Evolutionary conservation across 768 basidiomycete species (phyloP).

Genomic region (Amanita muscaria): DNA sequence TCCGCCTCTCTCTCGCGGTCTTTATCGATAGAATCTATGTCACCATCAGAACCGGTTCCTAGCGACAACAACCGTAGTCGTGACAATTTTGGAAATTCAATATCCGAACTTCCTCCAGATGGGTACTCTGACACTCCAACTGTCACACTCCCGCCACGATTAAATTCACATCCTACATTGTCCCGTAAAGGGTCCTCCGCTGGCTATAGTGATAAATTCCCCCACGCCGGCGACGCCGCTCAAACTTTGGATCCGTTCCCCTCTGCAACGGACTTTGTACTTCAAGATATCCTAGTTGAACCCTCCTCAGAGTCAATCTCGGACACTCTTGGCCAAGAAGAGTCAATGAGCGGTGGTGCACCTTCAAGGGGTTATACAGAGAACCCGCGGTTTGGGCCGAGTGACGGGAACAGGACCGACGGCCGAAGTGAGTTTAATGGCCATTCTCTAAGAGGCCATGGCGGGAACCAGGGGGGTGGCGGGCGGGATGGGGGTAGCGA

Average conservation of each 20-base stretch:
- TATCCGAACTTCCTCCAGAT: background rate
- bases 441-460: conserved; percentile 11
- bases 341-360: background rate
- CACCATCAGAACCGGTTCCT: conserved; percentile 22
- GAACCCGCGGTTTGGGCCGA: conserved; percentile 6
- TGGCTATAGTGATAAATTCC: background rate
- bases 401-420: conserved; percentile 6
- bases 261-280: background rate
- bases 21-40: conserved; percentile 28
- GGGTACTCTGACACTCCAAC: background rate
- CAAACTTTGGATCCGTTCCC: background rate
- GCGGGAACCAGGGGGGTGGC: conserved; percentile 16
- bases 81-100: conserved; percentile 12
- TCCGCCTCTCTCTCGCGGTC: conserved; percentile 34
- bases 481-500: conserved; percentile 27
- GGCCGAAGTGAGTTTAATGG: conserved; percentile 12
- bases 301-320: background rate
- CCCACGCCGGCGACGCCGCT: background rate
- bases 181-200: background rate
- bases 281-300: too few relatives aligned
- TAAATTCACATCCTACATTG: background rate
- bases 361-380: background rate
- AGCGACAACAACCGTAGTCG: conserved; percentile 9
- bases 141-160: background rate
- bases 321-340: conserved; percentile 8